Evolutionary conservation across 2,329 filamentous ascomycete genomes (phyloP).

Genomic region (Blastomyces gilchristii): DNA sequence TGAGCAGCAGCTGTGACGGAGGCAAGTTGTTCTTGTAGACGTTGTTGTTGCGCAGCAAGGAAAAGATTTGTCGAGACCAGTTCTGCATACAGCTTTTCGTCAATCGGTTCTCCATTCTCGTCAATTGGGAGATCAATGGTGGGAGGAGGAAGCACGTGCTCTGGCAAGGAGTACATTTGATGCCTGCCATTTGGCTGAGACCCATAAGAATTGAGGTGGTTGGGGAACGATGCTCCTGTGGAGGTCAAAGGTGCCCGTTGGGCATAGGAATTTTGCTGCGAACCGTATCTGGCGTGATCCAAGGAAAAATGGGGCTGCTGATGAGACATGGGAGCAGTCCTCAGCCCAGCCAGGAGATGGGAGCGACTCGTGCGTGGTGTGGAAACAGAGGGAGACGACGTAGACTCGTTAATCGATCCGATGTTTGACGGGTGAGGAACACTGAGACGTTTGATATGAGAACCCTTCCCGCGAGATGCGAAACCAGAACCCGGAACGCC

Average conservation of each 20-base stretch:
- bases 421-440: conserved; percentile 64
- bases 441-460: conserved; percentile 78
- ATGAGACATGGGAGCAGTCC: conserved; percentile 62
- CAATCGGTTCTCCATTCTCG: conserved; percentile 62
- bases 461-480: conserved; percentile 73
- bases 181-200: conserved; percentile 32
- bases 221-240: conserved; percentile 44
- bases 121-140: conserved; percentile 57
- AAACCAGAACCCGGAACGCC: conserved; percentile 70
- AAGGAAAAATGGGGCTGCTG: conserved; percentile 39
- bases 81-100: conserved; percentile 78
- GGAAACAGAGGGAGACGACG: conserved; percentile 57
- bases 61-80: conserved; percentile 85
- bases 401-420: conserved; percentile 52
- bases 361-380: conserved; percentile 91
- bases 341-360: conserved; percentile 82
- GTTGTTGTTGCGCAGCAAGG: conserved; percentile 87
- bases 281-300: conserved; percentile 40
- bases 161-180: conserved; percentile 58
- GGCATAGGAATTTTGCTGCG: conserved; percentile 21
- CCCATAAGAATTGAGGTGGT: conserved; percentile 27
- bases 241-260: conserved; percentile 50
- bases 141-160: conserved; percentile 62
- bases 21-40: conserved; percentile 84
- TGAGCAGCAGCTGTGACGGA: conserved; percentile 73